Evolutionary conservation across 441 rosid species (phyloP).

Genomic region (Erodium trifolium): DNA sequence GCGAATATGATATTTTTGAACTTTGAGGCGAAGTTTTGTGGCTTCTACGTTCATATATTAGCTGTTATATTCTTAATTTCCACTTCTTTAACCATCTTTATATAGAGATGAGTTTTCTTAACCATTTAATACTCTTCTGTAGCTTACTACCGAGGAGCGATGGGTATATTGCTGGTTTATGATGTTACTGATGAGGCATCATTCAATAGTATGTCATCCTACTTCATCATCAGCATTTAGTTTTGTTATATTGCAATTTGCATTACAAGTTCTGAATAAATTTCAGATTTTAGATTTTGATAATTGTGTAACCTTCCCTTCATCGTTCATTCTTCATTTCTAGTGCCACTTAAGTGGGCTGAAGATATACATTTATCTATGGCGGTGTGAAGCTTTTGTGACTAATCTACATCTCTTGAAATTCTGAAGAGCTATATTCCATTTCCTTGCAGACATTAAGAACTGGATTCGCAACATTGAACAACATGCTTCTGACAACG

Average conservation of each 20-base stretch:
- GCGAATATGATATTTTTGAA: not conserved
- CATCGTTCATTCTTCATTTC: not conserved
- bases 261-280: not conserved
- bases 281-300: not conserved
- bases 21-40: constrained; percentile 14
- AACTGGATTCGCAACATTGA: constrained; percentile 87
- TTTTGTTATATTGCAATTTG: constrained; percentile 5
- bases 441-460: constrained; percentile 47
- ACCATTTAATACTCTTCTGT: constrained; percentile 14
- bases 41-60: not conserved
- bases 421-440: not conserved
- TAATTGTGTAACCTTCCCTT: not conserved
- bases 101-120: not conserved
- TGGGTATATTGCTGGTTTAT: constrained; percentile 92
- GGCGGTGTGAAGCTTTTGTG: not conserved
- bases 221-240: constrained; percentile 1
- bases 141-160: constrained; percentile 95
- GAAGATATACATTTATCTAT: constrained; percentile 1
- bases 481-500: constrained; percentile 82
- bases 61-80: not conserved
- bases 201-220: constrained; percentile 55
- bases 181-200: constrained; percentile 95
- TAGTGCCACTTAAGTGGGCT: constrained; percentile 12
- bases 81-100: not conserved
- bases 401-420: not conserved